Conservation (phyloP, 257 asterid species). For the Nyctanthes arbortristis region DNA sequence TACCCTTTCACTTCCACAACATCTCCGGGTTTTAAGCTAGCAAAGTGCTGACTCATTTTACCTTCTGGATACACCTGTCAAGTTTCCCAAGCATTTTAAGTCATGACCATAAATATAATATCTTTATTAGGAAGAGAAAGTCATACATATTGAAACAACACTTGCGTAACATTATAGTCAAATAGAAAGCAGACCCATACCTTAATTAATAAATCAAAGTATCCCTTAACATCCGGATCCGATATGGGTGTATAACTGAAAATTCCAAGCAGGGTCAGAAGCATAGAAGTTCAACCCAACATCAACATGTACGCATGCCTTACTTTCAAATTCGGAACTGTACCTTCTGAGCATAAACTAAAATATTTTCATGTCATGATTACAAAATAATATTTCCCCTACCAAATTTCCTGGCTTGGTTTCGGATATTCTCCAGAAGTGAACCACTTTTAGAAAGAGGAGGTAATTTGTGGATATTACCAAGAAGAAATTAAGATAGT, state of each 20-base stretch:
- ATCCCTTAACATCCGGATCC: constrained; percentile 82
- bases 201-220: constrained; percentile 92
- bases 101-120: constrained; percentile 3
- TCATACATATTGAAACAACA: constrained; percentile 6
- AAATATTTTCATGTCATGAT: constrained; percentile 6
- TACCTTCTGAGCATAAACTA: background rate
- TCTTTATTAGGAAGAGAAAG: constrained; percentile 1
- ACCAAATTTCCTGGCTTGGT: background rate
- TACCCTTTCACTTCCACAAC: constrained; percentile 94
- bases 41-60: constrained; percentile 97
- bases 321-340: constrained; percentile 17
- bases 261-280: constrained; percentile 28
- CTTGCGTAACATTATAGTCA: constrained; percentile 13
- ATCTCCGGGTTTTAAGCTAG: constrained; percentile 89
- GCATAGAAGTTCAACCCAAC: constrained; percentile 18
- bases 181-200: constrained; percentile 32
- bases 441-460: background rate
- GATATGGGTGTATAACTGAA: constrained; percentile 98
- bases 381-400: background rate
- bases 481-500: background rate
- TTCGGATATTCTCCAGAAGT: background rate
- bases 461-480: background rate
- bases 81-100: constrained; percentile 23
- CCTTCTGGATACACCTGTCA: constrained; percentile 94
- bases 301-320: background rate